Percentiles rank a stretch among this genome's conserved stretches.
Conservation (phyloP, 148 eudicot genomes). For the Oxyria digyna region DNA sequence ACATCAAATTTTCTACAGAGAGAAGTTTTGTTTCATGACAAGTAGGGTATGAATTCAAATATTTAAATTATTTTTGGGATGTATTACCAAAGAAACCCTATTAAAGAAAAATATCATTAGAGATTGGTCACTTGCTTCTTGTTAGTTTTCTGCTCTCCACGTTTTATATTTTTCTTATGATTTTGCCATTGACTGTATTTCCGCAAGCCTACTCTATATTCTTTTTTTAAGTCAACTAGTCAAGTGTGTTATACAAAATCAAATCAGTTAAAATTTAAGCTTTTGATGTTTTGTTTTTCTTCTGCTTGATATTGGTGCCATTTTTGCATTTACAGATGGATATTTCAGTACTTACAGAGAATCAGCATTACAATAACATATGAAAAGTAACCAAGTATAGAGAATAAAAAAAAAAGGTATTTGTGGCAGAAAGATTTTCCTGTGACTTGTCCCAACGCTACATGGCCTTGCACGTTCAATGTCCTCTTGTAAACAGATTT, state of each 20-base stretch:
- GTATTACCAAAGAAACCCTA: background rate
- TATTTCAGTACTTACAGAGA: background rate
- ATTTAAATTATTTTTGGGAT: background rate
- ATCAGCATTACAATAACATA: background rate
- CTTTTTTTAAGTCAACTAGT: background rate
- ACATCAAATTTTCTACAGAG: too few species aligned
- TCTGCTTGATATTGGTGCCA: background rate
- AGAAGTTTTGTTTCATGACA: too few species aligned
- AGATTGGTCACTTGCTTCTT: background rate
- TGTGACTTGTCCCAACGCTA: background rate
- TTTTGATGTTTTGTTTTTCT: background rate
- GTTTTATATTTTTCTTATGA: background rate
- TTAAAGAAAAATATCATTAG: background rate
- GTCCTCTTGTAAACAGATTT: background rate
- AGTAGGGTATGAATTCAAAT: too few species aligned
- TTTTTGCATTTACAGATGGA: background rate
- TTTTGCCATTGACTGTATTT: background rate
- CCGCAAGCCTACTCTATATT: background rate
- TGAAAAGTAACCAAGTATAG: background rate
- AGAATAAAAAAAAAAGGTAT: background rate
- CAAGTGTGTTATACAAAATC: too few species aligned
- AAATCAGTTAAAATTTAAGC: too few species aligned
- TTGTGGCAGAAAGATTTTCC: background rate
- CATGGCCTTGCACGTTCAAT: background rate
- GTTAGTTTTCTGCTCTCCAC: background rate